Conservation (phyloP, 805 yeast species). For the Spathaspora passalidarum region DNA sequence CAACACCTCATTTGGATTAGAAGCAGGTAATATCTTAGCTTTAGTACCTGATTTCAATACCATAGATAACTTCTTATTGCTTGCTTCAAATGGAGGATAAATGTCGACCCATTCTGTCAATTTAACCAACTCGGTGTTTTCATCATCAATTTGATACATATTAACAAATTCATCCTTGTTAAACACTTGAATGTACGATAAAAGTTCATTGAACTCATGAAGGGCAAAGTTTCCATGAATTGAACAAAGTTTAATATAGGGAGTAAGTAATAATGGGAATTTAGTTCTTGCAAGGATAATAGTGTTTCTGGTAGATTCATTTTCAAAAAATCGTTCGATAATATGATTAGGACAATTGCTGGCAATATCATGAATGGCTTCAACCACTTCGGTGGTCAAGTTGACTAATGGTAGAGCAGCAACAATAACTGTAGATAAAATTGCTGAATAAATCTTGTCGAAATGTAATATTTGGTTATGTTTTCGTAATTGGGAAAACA, state of each 20-base stretch:
- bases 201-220: constrained; percentile 54
- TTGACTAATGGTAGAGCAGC: constrained; percentile 49
- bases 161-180: constrained; percentile 34
- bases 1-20: constrained; percentile 28
- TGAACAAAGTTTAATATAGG: constrained; percentile 59
- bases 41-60: constrained; percentile 50
- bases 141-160: constrained; percentile 48
- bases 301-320: constrained; percentile 41
- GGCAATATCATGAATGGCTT: constrained; percentile 41
- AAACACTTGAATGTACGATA: constrained; percentile 57
- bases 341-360: constrained; percentile 43
- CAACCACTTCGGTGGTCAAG: constrained; percentile 43
- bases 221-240: constrained; percentile 67
- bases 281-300: constrained; percentile 64
- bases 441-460: constrained; percentile 51
- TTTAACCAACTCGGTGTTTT: constrained; percentile 50
- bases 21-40: constrained; percentile 65
- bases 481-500: constrained; percentile 43
- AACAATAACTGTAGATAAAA: constrained; percentile 42
- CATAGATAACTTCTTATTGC: constrained; percentile 40
- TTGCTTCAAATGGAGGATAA: constrained; percentile 56
- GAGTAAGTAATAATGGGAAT: constrained; percentile 62
- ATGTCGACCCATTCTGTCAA: constrained; percentile 47
- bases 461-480: constrained; percentile 43
- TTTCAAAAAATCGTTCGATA: constrained; percentile 43